These are phyloP conservation scores for Phytophthora quininea DNA, from an alignment of 352 stramenopile species.

Conservation along the genomic window DNA sequence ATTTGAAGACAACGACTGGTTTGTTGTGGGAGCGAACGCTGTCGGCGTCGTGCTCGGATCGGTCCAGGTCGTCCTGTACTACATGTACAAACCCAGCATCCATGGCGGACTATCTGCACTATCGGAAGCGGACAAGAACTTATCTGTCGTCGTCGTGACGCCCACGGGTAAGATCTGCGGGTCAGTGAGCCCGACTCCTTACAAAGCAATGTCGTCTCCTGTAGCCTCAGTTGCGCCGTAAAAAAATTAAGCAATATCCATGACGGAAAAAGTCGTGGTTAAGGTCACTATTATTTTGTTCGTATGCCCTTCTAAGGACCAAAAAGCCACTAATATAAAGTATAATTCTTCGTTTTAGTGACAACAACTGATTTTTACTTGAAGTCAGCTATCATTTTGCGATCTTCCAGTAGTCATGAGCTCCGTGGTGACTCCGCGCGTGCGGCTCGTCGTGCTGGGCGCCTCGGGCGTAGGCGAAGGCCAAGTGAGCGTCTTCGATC, in stretches of 20 bases:
- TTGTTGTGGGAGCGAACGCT: conserved; percentile 27
- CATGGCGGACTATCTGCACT: background rate
- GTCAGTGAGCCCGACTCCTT: conserved; percentile 19
- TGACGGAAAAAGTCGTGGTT: too few relatives aligned
- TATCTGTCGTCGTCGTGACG: conserved; percentile 4
- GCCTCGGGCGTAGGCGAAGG: conserved; percentile 35
- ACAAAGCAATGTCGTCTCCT: conserved; percentile 17
- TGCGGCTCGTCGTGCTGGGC: conserved; percentile 46
- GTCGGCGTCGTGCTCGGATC: conserved; percentile 43
- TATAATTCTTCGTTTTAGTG: background rate
- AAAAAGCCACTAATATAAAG: background rate
- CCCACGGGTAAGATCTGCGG: conserved; percentile 1
- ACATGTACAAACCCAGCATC: conserved; percentile 33
- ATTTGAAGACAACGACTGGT: conserved; percentile 28
- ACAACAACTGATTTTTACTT: background rate
- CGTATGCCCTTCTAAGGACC: too few relatives aligned
- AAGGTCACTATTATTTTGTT: too few relatives aligned
- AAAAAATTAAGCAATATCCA: too few relatives aligned
- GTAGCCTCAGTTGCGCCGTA: background rate
- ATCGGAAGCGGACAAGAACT: conserved; percentile 9
- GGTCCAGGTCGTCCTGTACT: conserved; percentile 56
- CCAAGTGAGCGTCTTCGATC: conserved; percentile 23
- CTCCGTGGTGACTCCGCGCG: conserved; percentile 37
- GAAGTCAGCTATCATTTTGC: background rate
- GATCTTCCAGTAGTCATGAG: conserved; percentile 22